Evolutionary conservation across 805 yeast genomes (phyloP), one percentile per base, ranked within the genome.

Genomic region (Wickerhamomyces subpelliculosus): DNA sequence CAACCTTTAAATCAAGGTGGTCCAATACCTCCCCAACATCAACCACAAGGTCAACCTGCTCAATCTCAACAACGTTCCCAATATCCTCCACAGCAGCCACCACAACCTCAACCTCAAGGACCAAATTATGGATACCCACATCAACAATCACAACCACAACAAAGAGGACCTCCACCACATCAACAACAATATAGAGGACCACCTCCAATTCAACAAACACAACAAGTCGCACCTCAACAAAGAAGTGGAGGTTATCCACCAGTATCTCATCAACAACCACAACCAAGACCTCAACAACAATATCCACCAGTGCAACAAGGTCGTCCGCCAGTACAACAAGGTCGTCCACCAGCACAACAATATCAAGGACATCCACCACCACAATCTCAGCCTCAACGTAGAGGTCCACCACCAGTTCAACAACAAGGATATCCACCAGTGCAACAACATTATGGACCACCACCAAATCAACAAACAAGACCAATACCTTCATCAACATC

Each of bases 51-150:
- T n/a, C n/a, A n/a, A 18, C 38, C 25, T 26, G 48, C 32, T 27
- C 54, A n/a, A n/a, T n/a, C 36, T 44, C 55, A 23, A 22, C 49
- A 16, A 23, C 45, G n/a, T n/a, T n/a, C 32, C 19, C 41, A 40
- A 18, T 33, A 32, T 19, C 43, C 37, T n/a, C 35, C 18, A n/a
- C 34, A 34, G 27, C 19, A 22, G 8, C 26, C 20, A 18, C 47
- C 39, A 17, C 44, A 29, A 12, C 47, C 32, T 21, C 46, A 38
- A 34, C 37, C 27, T 3, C 29, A 32, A 14, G 26, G 25, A 16
- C 18, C 21, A 26, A 8, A 11, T n/a, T n/a, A n/a, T 16, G 8
- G 29, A 20, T 16, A 27, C 23, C 37, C 12, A 27, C 34, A 28
- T 16, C 36, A 18, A 14, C 41, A 26, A 19, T 47, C 40, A 33